These are phyloP conservation scores for Kwoniella bestiolae DNA, from an alignment of 768 basidiomycete genomes.

Conservation along the genomic window DNA sequence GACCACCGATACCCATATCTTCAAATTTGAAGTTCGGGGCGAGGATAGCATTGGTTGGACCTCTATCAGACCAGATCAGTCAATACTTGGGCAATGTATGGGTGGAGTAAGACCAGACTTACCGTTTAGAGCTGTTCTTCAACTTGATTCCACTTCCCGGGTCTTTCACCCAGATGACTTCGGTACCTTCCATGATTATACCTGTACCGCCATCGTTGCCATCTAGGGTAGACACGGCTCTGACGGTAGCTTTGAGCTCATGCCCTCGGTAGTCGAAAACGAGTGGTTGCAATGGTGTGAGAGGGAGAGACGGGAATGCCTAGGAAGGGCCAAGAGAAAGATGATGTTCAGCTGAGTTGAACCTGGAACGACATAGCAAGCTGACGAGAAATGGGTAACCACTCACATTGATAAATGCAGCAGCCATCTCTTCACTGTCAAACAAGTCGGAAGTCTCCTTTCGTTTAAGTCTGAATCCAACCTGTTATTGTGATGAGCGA, in stretches of 20 bases:
- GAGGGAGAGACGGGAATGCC: constrained; percentile 72
- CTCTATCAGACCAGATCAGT: too few species aligned
- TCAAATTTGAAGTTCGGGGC: constrained; percentile 99
- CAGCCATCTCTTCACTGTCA: constrained; percentile 82
- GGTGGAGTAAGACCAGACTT: constrained; percentile 35
- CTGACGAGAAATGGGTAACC: background rate
- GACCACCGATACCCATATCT: constrained; percentile 99
- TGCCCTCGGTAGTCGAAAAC: constrained; percentile 89
- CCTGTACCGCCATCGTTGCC: constrained; percentile 64
- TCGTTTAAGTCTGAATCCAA: constrained; percentile 58
- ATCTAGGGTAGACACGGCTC: constrained; percentile 66
- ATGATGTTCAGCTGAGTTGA: too few species aligned
- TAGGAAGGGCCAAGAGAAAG: constrained; percentile 63
- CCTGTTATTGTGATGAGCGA: constrained; percentile 37
- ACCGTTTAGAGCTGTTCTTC: constrained; percentile 91
- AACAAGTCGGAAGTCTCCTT: constrained; percentile 66
- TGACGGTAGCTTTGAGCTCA: constrained; percentile 73
- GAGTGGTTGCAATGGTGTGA: constrained; percentile 71
- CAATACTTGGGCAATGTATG: too few species aligned
- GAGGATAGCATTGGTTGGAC: constrained; percentile 90
- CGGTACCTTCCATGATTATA: constrained; percentile 87
- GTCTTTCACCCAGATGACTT: constrained; percentile 85
- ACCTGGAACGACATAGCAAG: too few species aligned
- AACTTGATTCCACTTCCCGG: constrained; percentile 80
- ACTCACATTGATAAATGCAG: constrained; percentile 65